A percentile compares a stretch with the other conserved stretches of the same genome.
These are phyloP conservation scores for Calonectria montana DNA, from an alignment of 2,329 filamentous ascomycete genomes.

Conservation along the genomic window DNA sequence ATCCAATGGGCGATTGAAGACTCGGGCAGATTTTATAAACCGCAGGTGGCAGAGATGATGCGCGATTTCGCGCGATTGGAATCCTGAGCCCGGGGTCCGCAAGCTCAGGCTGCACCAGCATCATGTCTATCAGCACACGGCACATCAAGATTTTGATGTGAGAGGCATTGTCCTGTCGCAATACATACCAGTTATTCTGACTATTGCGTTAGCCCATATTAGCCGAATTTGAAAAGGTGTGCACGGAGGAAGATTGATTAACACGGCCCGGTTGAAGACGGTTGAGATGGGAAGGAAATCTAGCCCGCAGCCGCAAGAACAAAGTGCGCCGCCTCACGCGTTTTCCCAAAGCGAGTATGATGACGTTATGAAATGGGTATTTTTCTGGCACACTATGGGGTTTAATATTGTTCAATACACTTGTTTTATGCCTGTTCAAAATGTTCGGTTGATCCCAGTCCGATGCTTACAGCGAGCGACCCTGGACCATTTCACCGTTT, in stretches of 20 bases:
- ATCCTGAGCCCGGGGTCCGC: slow-evolving; percentile 68
- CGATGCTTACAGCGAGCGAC: too few relatives aligned
- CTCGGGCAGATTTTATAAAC: slow-evolving; percentile 57
- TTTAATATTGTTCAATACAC: too few relatives aligned
- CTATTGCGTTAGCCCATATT: not conserved
- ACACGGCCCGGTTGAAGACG: not conserved
- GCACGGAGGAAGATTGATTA: not conserved
- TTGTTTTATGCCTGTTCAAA: too few relatives aligned
- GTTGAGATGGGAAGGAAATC: not conserved
- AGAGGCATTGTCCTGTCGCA: not conserved
- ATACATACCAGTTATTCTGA: not conserved
- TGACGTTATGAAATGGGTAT: too few relatives aligned
- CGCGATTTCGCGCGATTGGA: slow-evolving; percentile 70
- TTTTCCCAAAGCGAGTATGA: too few relatives aligned
- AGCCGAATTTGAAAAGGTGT: not conserved
- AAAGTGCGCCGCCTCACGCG: too few relatives aligned
- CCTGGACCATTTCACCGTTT: too few relatives aligned
- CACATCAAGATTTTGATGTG: slow-evolving; percentile 64
- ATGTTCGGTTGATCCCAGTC: too few relatives aligned
- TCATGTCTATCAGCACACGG: slow-evolving; percentile 63
- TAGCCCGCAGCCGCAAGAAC: not conserved
- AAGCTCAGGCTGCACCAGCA: slow-evolving; percentile 59
- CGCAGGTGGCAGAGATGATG: slow-evolving; percentile 64
- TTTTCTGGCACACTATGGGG: too few relatives aligned
- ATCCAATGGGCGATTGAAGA: slow-evolving; percentile 50